Conservation (phyloP, 2,329 filamentous ascomycete species). For the Colletotrichum sp. region DNA sequence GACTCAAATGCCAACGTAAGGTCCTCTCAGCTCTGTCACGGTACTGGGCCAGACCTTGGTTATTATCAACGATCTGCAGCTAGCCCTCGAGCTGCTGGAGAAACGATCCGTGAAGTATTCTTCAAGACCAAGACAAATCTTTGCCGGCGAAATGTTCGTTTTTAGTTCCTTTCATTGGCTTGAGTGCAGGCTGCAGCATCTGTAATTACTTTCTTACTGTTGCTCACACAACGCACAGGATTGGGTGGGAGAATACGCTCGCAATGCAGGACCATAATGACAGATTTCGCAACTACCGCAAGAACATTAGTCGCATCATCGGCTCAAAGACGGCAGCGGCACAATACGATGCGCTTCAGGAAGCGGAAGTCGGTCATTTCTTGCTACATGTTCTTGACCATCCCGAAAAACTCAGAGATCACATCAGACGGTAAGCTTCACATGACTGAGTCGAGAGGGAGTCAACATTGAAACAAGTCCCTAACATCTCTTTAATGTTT, state of each 20-base stretch:
- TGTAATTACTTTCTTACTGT: not conserved
- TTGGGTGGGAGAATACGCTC: constrained; percentile 43
- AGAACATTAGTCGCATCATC: constrained; percentile 46
- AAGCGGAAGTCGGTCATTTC: constrained; percentile 47
- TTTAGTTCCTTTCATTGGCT: rapidly evolving
- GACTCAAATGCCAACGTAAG: not conserved
- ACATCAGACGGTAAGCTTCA: constrained; percentile 43
- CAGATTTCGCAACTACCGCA: constrained; percentile 45
- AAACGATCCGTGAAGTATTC: constrained; percentile 35
- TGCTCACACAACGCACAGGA: not conserved
- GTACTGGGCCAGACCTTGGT: constrained; percentile 44
- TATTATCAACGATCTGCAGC: constrained; percentile 40
- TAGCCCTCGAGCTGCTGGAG: constrained; percentile 42
- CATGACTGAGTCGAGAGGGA: not conserved
- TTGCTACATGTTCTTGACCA: constrained; percentile 44
- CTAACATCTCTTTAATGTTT: rapidly evolving
- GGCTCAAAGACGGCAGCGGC: constrained; percentile 43
- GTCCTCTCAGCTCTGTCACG: constrained; percentile 36
- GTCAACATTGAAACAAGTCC: rapidly evolving
- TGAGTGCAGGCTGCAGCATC: not conserved
- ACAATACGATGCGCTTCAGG: constrained; percentile 45
- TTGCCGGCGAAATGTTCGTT: constrained; percentile 40
- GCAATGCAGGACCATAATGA: constrained; percentile 38
- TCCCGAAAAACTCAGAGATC: constrained; percentile 39
- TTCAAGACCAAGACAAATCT: constrained; percentile 34